phyloP scores from a whole-genome alignment of 805 yeast genomes.

The Starmerella potacharoeniae region DNA sequence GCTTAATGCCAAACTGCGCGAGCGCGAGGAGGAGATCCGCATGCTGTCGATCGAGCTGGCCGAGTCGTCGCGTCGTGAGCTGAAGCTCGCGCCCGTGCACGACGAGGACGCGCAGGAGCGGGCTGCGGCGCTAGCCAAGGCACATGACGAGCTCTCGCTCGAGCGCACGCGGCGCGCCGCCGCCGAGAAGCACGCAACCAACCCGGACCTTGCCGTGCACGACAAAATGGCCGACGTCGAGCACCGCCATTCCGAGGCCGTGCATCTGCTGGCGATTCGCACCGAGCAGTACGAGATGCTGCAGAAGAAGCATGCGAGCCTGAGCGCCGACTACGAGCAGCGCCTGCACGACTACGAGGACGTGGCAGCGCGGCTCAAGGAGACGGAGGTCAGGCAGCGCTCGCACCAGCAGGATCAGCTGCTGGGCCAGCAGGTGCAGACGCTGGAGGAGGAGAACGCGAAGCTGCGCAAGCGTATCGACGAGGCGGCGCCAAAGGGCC shows the following conservation, averaged over 20 bases:
- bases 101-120: not conserved
- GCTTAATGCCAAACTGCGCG: slow-evolving; percentile 17
- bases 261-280: slow-evolving; percentile 24
- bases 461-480: slow-evolving; percentile 26
- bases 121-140: slow-evolving; percentile 21
- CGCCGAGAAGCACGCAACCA: slow-evolving; percentile 18
- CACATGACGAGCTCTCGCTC: slow-evolving; percentile 25
- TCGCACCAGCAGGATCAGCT: slow-evolving; percentile 19
- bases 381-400: slow-evolving; percentile 19
- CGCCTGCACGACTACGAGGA: slow-evolving; percentile 4
- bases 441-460: slow-evolving; percentile 27
- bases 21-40: slow-evolving; percentile 27
- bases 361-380: slow-evolving; percentile 9
- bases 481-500: slow-evolving; percentile 26
- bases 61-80: slow-evolving; percentile 31
- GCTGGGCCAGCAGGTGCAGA: slow-evolving; percentile 26
- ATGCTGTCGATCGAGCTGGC: slow-evolving; percentile 31
- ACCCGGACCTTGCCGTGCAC: slow-evolving; percentile 6
- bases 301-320: slow-evolving; percentile 22
- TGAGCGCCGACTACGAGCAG: slow-evolving; percentile 12
- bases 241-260: slow-evolving; percentile 25
- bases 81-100: slow-evolving; percentile 19
- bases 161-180: slow-evolving; percentile 28
- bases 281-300: slow-evolving; percentile 25
- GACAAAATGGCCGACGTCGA: slow-evolving; percentile 23